Evolutionary conservation across 2,329 filamentous ascomycete species (phyloP).

Genomic region (Eutypa lata): DNA sequence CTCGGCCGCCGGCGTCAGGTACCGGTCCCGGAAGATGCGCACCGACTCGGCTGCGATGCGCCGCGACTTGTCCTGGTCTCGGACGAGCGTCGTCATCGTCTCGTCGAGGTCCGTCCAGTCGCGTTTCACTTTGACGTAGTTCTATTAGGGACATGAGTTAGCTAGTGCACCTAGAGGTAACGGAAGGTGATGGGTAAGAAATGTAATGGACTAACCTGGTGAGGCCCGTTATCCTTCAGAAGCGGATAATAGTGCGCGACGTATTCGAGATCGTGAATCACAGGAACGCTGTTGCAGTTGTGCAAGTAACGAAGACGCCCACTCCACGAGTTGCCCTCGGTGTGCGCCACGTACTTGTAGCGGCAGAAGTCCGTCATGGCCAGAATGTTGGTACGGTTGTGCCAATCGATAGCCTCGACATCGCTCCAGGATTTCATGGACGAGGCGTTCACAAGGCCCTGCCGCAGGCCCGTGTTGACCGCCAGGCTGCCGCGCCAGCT

Average conservation of each 20-base stretch:
- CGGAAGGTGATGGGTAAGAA: too few species aligned
- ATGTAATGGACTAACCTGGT: conserved; percentile 26
- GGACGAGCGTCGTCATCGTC: conserved; percentile 37
- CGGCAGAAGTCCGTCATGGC: conserved; percentile 24
- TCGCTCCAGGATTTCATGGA: conserved; percentile 24
- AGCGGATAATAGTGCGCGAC: conserved; percentile 46
- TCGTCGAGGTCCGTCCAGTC: conserved; percentile 38
- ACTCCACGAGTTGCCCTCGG: conserved; percentile 27
- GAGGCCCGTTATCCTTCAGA: conserved; percentile 38
- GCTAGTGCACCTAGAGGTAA: not conserved
- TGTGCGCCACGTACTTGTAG: conserved; percentile 24
- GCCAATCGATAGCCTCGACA: conserved; percentile 25
- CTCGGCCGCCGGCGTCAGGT: conserved; percentile 52
- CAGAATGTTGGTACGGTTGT: conserved; percentile 16
- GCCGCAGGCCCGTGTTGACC: conserved; percentile 21
- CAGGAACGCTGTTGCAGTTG: conserved; percentile 38
- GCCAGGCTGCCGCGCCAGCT: conserved; percentile 31
- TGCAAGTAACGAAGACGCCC: conserved; percentile 31
- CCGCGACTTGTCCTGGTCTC: conserved; percentile 41
- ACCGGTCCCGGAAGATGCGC: conserved; percentile 46
- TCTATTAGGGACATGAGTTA: conserved; percentile 19
- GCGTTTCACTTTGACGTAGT: conserved; percentile 44
- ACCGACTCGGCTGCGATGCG: conserved; percentile 47
- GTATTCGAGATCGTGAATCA: conserved; percentile 47
- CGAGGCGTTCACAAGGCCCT: conserved; percentile 19